These are phyloP conservation scores for Dovyalis caffra DNA, from an alignment of 345 rosid genomes.

Conservation along the genomic window DNA sequence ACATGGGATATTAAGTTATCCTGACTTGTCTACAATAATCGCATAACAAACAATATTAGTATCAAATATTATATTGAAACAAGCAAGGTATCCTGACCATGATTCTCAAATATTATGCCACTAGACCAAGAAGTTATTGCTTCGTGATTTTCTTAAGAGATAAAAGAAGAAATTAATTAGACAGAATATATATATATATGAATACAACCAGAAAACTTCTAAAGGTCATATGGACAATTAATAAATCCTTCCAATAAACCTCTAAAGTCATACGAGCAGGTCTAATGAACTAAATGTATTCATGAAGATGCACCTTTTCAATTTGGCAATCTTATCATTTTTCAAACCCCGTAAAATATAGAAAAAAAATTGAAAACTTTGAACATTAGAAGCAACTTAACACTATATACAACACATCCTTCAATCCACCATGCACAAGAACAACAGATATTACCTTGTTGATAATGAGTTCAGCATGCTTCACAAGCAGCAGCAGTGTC, in stretches of 20 bases:
- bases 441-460: slow-evolving; percentile 56
- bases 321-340: not conserved
- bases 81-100: not conserved
- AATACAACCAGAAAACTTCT: not conserved
- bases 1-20: slow-evolving; percentile 67
- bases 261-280: not conserved
- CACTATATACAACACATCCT: not conserved
- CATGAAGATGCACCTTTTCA: not conserved
- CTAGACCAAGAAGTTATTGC: not conserved
- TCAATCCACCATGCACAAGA: not conserved
- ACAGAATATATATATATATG: not conserved
- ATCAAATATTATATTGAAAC: not conserved
- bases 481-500: slow-evolving; percentile 81
- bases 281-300: not conserved
- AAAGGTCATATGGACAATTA: not conserved
- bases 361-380: not conserved
- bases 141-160: not conserved
- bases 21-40: slow-evolving; percentile 58
- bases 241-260: not conserved
- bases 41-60: slow-evolving; percentile 11
- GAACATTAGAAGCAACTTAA: not conserved
- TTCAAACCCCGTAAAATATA: not conserved
- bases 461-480: slow-evolving; percentile 84
- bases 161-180: not conserved
- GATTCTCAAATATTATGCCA: not conserved